These are phyloP conservation scores for Thraustochytrium sp. DNA, from an alignment of 352 stramenopile species.

Conservation along the genomic window DNA sequence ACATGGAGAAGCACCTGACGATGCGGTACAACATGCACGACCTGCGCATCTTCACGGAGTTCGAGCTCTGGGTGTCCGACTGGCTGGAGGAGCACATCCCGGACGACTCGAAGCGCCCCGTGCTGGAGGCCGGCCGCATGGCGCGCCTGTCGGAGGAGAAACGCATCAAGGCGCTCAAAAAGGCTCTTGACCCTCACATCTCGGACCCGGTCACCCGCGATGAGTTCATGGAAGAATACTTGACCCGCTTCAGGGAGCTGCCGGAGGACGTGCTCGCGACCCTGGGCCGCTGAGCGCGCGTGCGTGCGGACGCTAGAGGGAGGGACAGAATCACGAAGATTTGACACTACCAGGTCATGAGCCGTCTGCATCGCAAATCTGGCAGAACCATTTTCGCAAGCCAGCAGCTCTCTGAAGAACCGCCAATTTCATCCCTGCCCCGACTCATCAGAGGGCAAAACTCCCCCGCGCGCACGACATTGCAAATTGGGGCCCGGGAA, in stretches of 20 bases:
- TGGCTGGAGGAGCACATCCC: conserved; percentile 23
- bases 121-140: not conserved
- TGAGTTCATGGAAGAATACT: conserved; percentile 11
- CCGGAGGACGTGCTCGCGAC: not conserved
- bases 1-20: conserved; percentile 39
- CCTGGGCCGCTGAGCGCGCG: too few relatives aligned
- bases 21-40: conserved; percentile 38
- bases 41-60: conserved; percentile 26
- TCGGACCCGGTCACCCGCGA: not conserved
- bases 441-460: too few relatives aligned
- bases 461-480: too few relatives aligned
- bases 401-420: too few relatives aligned
- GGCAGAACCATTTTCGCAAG: too few relatives aligned
- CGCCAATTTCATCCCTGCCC: too few relatives aligned
- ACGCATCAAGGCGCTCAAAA: not conserved
- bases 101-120: not conserved
- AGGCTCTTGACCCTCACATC: not conserved
- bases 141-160: not conserved
- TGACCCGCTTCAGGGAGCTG: not conserved
- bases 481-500: too few relatives aligned
- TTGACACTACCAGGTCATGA: not conserved
- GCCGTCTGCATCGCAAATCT: too few relatives aligned
- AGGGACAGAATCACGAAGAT: not conserved
- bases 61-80: conserved; percentile 19
- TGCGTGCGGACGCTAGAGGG: too few relatives aligned